Evolutionary conservation across 352 stramenopile genomes (phyloP), one percentile per base, ranked within the genome.

Genomic region (Globisporangium sylvaticum): DNA sequence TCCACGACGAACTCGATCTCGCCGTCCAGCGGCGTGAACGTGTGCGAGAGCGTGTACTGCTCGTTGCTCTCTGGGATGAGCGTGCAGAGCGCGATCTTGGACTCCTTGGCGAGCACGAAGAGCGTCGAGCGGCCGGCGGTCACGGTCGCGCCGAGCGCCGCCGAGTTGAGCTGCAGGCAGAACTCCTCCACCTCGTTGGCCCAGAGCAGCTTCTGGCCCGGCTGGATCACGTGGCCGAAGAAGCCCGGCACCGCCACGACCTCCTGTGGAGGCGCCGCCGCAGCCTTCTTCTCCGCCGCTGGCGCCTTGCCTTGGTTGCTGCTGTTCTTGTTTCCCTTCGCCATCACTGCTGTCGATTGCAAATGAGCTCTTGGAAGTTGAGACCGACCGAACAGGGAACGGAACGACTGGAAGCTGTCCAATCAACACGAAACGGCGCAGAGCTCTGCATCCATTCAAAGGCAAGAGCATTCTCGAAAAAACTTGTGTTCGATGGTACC

Each of bases 31-130:
- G 83, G 78, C 58, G 87, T 89, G 67, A 95, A 94, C 14, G 84
- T 84, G 67, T 95, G 83, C 58, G 71, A 83, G 59, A 95, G 65
- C 66, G 88, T 86, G 75, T 83, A 95, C 68, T 95, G 87, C 66
- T 92, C 78, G 10, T 75, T 70, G 60, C 77, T 73, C 62, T 85
- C 71, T 1, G 76, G 74, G 29, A 79, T 79, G 59, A 95, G 82
- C 65, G 87, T 84, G 68, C 87, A 95, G 24, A 94, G 69, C 55
- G 85, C 87, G 44, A 91, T 83, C 74, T 92, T 90, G 44, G 66
- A 68, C 44, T 83, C 78, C 75, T 95, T 93, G 39, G 69, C 80
- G 31, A 77, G 58, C n/a, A 89, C 82, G 25, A 77, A 89, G 31
- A 95, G 74, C 71, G 87, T 95, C 55, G 85, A 90, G 71, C 83